Conservation (phyloP, 768 basidiomycete species). For the Leccinum pellstonianum region DNA sequence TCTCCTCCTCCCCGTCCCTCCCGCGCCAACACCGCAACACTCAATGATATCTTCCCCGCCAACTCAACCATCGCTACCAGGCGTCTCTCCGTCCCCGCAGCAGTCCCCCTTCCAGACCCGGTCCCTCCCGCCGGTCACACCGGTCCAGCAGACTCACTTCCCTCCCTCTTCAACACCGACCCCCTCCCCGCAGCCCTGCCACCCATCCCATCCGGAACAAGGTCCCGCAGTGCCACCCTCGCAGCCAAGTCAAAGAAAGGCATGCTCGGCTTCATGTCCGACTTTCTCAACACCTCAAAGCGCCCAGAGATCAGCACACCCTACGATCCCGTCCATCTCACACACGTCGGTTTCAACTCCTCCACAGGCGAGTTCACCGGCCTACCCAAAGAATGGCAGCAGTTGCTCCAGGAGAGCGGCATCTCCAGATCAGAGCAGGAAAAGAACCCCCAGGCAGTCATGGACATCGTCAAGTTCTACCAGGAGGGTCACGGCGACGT, state of each 20-base stretch:
- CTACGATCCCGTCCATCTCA: slow-evolving; percentile 98
- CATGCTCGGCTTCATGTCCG: slow-evolving; percentile 61
- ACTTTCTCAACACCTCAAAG: slow-evolving; percentile 74
- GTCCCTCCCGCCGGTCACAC: slow-evolving; percentile 26
- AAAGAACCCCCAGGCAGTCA: slow-evolving; percentile 95
- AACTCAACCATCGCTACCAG: slow-evolving; percentile 43
- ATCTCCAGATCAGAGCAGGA: slow-evolving; percentile 94
- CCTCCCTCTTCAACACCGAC: slow-evolving; percentile 20
- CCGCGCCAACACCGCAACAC: slow-evolving; percentile 78
- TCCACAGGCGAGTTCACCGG: slow-evolving; percentile 98
- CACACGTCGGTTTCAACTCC: slow-evolving; percentile 98
- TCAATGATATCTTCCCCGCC: slow-evolving; percentile 67
- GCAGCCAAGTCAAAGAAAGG: slow-evolving; percentile 55
- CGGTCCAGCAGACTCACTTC: slow-evolving; percentile 24
- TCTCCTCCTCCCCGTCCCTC: slow-evolving; percentile 77
- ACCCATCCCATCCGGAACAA: slow-evolving; percentile 26
- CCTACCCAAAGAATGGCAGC: slow-evolving; percentile 98
- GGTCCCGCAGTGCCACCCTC: slow-evolving; percentile 44
- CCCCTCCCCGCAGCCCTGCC: background rate
- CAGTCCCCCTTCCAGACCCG: slow-evolving; percentile 20
- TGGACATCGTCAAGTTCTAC: slow-evolving; percentile 99
- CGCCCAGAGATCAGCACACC: slow-evolving; percentile 94
- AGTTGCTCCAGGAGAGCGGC: slow-evolving; percentile 91
- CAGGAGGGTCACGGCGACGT: slow-evolving; percentile 81
- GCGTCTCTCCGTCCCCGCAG: slow-evolving; percentile 50